Evolutionary conservation across 495 filamentous ascomycete genomes (phyloP).

Genomic region (Penicillium chermesinum): DNA sequence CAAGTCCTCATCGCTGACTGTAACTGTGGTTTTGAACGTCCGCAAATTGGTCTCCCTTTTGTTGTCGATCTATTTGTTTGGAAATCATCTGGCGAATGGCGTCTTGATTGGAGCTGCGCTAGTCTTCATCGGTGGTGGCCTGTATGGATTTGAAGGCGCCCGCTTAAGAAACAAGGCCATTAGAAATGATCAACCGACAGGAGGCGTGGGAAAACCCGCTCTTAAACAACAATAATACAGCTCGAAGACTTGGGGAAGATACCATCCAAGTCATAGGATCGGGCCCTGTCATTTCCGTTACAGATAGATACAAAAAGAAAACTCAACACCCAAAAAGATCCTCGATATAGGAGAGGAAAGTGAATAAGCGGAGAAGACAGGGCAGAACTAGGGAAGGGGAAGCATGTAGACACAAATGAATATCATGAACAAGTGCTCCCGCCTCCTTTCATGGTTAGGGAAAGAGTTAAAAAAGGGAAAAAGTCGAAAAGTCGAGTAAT

Average conservation of each 20-base stretch:
- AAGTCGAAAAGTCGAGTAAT: slow-evolving; percentile 10
- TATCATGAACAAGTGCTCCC: slow-evolving; percentile 20
- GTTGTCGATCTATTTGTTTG: slow-evolving; percentile 89
- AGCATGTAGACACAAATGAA: slow-evolving; percentile 1
- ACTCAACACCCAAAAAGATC: background rate
- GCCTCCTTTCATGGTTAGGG: background rate
- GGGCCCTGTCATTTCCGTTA: background rate
- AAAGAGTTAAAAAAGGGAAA: background rate
- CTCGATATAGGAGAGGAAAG: background rate
- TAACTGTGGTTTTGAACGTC: slow-evolving; percentile 93
- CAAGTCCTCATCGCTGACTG: slow-evolving; percentile 81
- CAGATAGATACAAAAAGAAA: background rate
- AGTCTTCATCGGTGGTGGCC: slow-evolving; percentile 80
- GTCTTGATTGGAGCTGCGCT: slow-evolving; percentile 76
- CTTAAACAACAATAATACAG: background rate
- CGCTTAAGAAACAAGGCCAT: slow-evolving; percentile 25
- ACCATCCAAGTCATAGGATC: background rate
- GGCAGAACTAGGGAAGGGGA: background rate
- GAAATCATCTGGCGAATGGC: slow-evolving; percentile 67
- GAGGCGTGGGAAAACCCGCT: background rate
- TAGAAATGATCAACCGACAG: slow-evolving; percentile 25
- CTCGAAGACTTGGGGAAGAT: background rate
- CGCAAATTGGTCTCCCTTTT: slow-evolving; percentile 89
- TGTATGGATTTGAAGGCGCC: slow-evolving; percentile 77
- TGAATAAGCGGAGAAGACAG: background rate